These are phyloP conservation scores for Echeveria elegans DNA, from an alignment of 164 flowering plant genomes.

Conservation along the genomic window DNA sequence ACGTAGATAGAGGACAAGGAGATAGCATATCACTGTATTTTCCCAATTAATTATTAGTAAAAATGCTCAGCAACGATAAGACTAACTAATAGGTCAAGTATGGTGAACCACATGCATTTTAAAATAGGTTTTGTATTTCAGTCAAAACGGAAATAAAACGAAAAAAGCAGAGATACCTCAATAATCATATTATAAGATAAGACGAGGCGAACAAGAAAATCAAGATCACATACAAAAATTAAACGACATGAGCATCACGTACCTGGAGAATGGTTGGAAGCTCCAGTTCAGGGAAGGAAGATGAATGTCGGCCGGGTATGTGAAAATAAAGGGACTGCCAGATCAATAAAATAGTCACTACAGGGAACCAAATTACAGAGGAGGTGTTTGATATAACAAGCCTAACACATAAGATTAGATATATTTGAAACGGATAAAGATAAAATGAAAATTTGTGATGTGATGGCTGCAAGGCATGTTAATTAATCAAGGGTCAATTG, in stretches of 20 bases:
- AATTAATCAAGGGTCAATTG: too few species aligned
- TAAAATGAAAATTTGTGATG: too few species aligned
- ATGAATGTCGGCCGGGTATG: slow-evolving; percentile 72
- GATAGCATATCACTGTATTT: too few species aligned
- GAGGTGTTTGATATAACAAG: not conserved
- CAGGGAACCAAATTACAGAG: not conserved
- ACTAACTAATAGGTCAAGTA: too few species aligned
- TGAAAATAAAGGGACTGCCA: slow-evolving; percentile 76
- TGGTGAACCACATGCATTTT: too few species aligned
- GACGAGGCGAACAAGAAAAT: not conserved
- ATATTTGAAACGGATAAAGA: not conserved
- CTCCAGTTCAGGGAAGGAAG: slow-evolving; percentile 81
- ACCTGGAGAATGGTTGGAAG: slow-evolving; percentile 94
- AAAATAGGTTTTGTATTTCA: too few species aligned
- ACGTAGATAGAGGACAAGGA: too few species aligned
- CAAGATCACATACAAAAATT: not conserved
- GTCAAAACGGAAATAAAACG: too few species aligned
- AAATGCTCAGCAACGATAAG: too few species aligned
- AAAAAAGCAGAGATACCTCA: not conserved
- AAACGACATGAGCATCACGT: slow-evolving; percentile 8
- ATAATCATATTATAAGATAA: not conserved
- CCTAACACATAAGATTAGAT: not conserved
- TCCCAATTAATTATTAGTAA: too few species aligned
- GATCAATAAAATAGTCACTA: slow-evolving; percentile 3
- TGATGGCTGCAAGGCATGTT: not conserved